Evolutionary conservation across 2,329 filamentous ascomycete species (phyloP), one percentile per base, ranked within the genome.

Genomic region (Arthrobotrys entomopaga): DNA sequence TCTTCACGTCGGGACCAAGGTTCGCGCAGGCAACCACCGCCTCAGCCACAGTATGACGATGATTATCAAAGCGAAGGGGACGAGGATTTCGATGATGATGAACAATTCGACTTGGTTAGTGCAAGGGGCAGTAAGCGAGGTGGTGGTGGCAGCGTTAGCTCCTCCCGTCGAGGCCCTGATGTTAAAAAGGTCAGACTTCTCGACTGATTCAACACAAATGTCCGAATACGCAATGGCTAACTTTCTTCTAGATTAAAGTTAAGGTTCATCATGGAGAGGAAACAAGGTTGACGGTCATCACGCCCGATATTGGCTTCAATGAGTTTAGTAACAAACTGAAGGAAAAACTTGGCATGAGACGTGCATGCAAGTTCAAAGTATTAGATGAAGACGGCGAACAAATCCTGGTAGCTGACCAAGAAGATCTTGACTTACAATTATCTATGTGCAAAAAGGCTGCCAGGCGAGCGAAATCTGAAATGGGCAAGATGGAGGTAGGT

Each of bases 391-490:
- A 90, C 65, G 91, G 90, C 2, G 94, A 98, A 80, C 94, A 97
- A 91, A 96, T 99, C 80, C 97, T 94, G 34, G 90, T 99, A 87
- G 93, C 91, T 29, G 95, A 99, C 81, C 92, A 97, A 81, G 95
- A 99, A 79, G 95, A 99, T 83, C 83, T 97, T 76, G 93, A 98
- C 58, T 91, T 97, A 88, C 89, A 92, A 26, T 85, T 98, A 63
- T 86, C 87, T 81, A 86, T 84, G 53, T 89, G 89, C 5, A 91
- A 88, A 81, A 86, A 86, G 57, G 83, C 84, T 71, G 93, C 91
- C 54, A 87, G 85, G 82, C 91, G 87, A 81, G 90, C 94, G 80
- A 87, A 89, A 78, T 85, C 86, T 76, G 93, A 96, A 76, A 90
- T 93, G 84, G 93, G 91, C 60, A 97, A 97, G 86, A 89, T 97